Evolutionary conservation across 2,329 filamentous ascomycete species (phyloP).

Genomic region (Cercospora citrullina): DNA sequence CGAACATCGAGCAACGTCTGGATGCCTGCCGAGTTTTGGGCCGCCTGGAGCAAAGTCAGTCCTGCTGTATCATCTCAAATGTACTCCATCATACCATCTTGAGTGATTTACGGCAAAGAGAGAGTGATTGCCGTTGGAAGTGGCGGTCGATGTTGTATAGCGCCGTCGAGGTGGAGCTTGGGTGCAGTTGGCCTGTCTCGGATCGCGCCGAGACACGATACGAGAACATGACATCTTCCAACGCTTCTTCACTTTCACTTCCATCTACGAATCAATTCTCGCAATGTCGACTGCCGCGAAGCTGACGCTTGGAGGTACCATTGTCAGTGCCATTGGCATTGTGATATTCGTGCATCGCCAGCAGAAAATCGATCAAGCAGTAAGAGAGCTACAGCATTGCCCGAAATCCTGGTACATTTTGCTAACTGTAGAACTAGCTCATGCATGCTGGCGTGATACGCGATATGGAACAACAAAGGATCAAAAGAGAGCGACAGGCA

Average conservation of each 20-base stretch:
- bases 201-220: slow-evolving; percentile 6
- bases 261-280: not conserved
- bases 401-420: not conserved
- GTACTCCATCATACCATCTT: slow-evolving; percentile 20
- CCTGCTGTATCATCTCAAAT: not conserved
- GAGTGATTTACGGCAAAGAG: not conserved
- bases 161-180: slow-evolving; percentile 13
- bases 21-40: slow-evolving; percentile 97
- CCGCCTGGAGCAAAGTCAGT: slow-evolving; percentile 63
- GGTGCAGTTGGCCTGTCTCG: not conserved
- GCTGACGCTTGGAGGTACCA: slow-evolving; percentile 76
- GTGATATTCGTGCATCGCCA: slow-evolving; percentile 86
- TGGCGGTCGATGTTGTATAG: not conserved
- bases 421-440: slow-evolving; percentile 56
- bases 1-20: slow-evolving; percentile 96
- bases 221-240: slow-evolving; percentile 6
- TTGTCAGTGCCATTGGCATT: slow-evolving; percentile 71
- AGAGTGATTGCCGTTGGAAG: not conserved
- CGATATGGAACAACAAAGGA: slow-evolving; percentile 88
- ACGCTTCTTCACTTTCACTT: not conserved
- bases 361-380: slow-evolving; percentile 79
- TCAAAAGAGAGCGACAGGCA: slow-evolving; percentile 86
- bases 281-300: slow-evolving; percentile 89
- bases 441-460: slow-evolving; percentile 96
- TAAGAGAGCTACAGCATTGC: slow-evolving; percentile 48